Conservation (phyloP, 805 yeast species). For the Saccharomycopsis fermentans region DNA sequence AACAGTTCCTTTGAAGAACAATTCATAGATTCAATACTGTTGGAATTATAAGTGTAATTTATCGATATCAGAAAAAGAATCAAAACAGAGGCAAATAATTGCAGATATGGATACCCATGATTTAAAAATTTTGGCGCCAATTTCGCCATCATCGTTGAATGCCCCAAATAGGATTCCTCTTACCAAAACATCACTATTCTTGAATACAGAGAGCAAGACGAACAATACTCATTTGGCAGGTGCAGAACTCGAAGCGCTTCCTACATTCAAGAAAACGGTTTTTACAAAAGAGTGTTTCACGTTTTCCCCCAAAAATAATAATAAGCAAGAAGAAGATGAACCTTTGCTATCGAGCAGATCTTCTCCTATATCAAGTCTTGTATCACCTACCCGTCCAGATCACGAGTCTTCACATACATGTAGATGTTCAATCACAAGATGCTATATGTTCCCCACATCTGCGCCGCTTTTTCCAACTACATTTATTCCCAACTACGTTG, state of each 20-base stretch:
- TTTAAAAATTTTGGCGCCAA: no score
- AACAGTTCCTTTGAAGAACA: no score
- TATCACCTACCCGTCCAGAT: neutral
- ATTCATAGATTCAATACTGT: no score
- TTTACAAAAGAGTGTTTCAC: neutral
- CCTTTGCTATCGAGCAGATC: neutral
- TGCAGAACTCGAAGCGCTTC: neutral
- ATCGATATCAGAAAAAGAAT: no score
- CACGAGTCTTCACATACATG: neutral
- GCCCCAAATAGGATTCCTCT: no score
- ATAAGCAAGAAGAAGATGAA: neutral
- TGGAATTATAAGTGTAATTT: no score
- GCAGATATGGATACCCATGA: no score
- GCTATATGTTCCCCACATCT: neutral
- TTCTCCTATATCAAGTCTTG: neutral
- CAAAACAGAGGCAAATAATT: no score
- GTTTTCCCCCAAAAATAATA: neutral
- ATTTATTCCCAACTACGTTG: slow-evolving; percentile 8
- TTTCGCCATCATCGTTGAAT: no score
- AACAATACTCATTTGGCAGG: neutral
- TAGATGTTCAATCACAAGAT: neutral
- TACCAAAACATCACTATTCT: no score
- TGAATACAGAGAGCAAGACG: no score
- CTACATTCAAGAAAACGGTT: neutral
- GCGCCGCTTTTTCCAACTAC: slow-evolving; percentile 17